Conservation (phyloP, 2,329 filamentous ascomycete genomes). For the Aspergillus aculeatus region DNA sequence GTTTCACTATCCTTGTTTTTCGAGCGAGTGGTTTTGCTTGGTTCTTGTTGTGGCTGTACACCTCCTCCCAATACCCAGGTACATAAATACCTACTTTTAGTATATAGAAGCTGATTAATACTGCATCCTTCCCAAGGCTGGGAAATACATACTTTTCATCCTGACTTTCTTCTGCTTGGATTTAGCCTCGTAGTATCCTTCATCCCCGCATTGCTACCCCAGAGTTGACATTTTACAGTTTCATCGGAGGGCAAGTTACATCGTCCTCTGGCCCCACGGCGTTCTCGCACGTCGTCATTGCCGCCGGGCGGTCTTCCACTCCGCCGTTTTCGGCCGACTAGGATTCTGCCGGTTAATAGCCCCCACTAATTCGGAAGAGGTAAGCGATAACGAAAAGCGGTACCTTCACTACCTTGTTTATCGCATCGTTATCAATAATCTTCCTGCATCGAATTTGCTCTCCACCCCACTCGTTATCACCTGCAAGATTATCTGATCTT, state of each 20-base stretch:
- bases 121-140: neutral
- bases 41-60: neutral
- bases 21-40: slow-evolving; percentile 5
- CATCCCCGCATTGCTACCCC: neutral
- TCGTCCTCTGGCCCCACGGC: neutral
- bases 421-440: neutral
- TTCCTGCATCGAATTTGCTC: neutral
- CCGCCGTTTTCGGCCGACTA: neutral
- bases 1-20: neutral
- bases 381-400: slow-evolving; percentile 10
- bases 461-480: no score
- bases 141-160: neutral
- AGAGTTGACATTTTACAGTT: neutral
- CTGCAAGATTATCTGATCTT: no score
- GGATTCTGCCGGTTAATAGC: neutral
- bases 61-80: slow-evolving; percentile 8
- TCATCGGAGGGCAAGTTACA: neutral
- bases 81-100: slow-evolving; percentile 7
- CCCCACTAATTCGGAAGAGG: neutral
- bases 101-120: slow-evolving; percentile 13
- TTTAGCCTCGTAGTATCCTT: neutral
- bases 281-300: neutral
- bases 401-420: neutral
- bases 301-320: neutral
- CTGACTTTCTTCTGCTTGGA: neutral